phyloP scores from a whole-genome alignment of 306 rosid species.

The Vachellia pachyceras region DNA sequence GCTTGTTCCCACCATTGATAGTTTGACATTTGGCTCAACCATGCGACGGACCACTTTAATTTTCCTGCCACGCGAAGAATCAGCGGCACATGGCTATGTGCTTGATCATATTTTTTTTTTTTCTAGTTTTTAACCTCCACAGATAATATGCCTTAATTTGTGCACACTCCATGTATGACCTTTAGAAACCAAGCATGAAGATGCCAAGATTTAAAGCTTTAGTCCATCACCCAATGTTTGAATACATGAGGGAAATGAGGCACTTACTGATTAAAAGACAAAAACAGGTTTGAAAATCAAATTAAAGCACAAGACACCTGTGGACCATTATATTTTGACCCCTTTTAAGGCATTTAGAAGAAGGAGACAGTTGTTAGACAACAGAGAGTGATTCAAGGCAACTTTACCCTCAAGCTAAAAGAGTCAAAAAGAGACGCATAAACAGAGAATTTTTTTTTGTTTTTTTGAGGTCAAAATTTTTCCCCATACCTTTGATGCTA shows the following conservation, averaged over 20 bases:
- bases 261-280: constrained; percentile 6
- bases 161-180: constrained; percentile 40
- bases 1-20: constrained; percentile 5
- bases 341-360: constrained; percentile 2
- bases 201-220: constrained; percentile 15
- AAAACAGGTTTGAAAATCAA: background rate
- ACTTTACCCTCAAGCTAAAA: background rate
- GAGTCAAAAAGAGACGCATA: too few relatives aligned
- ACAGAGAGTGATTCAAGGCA: constrained; percentile 31
- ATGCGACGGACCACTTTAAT: constrained; percentile 43
- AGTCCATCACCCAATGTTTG: constrained; percentile 39
- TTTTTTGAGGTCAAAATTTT: background rate
- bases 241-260: constrained; percentile 37
- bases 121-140: constrained; percentile 23
- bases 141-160: constrained; percentile 48
- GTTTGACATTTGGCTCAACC: constrained; percentile 19
- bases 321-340: constrained; percentile 31
- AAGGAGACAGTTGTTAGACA: background rate
- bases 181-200: constrained; percentile 32
- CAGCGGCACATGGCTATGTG: constrained; percentile 57
- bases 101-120: constrained; percentile 25
- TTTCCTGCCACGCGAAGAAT: constrained; percentile 37
- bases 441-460: too few relatives aligned
- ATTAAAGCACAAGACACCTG: background rate
- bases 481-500: constrained; percentile 69